Percentiles rank a stretch among this genome's conserved stretches.
Conservation (phyloP, 805 yeast species). For the Blastobotrys robertii region DNA sequence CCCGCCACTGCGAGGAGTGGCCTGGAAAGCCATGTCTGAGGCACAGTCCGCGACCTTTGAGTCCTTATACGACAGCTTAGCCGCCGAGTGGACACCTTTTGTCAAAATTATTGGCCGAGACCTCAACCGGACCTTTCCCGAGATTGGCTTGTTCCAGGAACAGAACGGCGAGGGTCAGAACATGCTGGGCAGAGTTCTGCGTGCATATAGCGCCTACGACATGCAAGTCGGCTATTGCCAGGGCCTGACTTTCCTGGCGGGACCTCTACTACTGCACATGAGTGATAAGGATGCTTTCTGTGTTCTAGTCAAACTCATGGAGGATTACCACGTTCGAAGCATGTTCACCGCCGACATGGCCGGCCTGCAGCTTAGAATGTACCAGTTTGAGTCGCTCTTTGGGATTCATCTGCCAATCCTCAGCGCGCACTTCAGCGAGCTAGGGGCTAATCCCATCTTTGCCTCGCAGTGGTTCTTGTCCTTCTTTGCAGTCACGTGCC, state of each 20-base stretch:
- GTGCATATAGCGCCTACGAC: constrained; percentile 56
- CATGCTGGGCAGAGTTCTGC: constrained; percentile 43
- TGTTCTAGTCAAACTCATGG: constrained; percentile 47
- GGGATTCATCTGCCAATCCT: constrained; percentile 33
- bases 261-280: constrained; percentile 42
- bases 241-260: constrained; percentile 54
- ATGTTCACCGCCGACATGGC: constrained; percentile 45
- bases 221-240: constrained; percentile 61
- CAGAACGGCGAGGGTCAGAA: constrained; percentile 33
- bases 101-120: constrained; percentile 44
- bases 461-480: constrained; percentile 62
- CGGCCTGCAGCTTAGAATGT: constrained; percentile 43
- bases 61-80: constrained; percentile 30
- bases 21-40: constrained; percentile 27
- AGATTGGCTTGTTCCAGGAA: constrained; percentile 38
- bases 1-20: constrained; percentile 27
- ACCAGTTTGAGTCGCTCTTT: constrained; percentile 40
- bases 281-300: constrained; percentile 37
- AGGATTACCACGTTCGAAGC: constrained; percentile 44
- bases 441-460: constrained; percentile 38
- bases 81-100: constrained; percentile 35
- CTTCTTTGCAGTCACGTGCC: constrained; percentile 51
- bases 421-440: constrained; percentile 33
- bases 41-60: constrained; percentile 23
- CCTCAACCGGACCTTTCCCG: constrained; percentile 51